Conservation (phyloP, 305 asterid species). For the Nicotiana rustica region DNA sequence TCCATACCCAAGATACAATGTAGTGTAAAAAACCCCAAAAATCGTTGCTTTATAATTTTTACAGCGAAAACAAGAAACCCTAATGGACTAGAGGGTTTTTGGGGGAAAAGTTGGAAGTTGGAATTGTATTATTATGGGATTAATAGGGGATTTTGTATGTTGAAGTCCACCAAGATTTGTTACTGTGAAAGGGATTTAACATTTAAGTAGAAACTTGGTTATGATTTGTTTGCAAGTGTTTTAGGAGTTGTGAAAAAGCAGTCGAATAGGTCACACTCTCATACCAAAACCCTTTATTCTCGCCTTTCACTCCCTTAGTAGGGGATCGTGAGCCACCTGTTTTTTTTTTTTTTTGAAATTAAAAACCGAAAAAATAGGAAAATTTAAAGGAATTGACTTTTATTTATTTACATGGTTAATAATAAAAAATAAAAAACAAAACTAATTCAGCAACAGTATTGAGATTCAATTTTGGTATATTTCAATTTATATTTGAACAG, state of each 20-base stretch:
- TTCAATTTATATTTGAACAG: no score
- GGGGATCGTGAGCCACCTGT: neutral
- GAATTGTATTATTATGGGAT: neutral
- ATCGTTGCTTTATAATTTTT: constrained; percentile 21
- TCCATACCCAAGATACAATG: constrained; percentile 52
- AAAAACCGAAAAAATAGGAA: neutral
- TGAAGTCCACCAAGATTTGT: neutral
- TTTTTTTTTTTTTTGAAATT: neutral
- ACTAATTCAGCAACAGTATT: neutral
- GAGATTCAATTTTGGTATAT: neutral
- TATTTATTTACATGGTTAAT: neutral
- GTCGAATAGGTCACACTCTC: neutral
- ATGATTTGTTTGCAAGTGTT: neutral
- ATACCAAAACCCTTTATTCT: constrained; percentile 26
- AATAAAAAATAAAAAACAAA: neutral
- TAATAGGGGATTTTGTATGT: neutral
- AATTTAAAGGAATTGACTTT: neutral
- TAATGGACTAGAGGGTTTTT: neutral
- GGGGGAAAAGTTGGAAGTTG: constrained; percentile 22
- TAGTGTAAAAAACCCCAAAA: neutral
- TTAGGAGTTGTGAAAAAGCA: neutral
- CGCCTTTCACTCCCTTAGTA: neutral
- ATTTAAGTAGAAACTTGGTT: neutral
- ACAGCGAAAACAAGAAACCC: constrained; percentile 29
- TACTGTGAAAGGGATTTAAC: neutral